Evolutionary conservation across 805 yeast genomes (phyloP), one percentile per base, ranked within the genome.

Genomic region (Candida qinlingensis): DNA sequence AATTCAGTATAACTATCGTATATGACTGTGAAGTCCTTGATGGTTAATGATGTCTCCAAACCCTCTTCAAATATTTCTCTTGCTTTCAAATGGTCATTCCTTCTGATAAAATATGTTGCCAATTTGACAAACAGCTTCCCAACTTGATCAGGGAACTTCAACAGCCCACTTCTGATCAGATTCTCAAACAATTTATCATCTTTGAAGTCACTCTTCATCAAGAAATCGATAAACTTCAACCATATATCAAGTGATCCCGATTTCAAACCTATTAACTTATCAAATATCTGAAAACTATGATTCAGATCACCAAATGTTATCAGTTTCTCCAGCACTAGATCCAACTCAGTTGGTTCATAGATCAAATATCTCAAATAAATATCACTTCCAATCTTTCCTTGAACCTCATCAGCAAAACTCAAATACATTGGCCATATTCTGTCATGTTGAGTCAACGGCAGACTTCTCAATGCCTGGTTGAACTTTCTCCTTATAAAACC

Each of bases 1-100:
- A 81, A 71, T 54, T 82, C 83, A 6, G 80, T 65, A 54, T 77
- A 80, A 4, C 79, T 67, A 59, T 87, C 90, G 61, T 79, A 88
- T 0, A 87, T 68, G 25, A 70, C 57, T 0, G 83, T 74, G 61
- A 88, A 87, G 51, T 85, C 91, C 36, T 69, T 69, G 5, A 85
- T 65, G 0, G 88, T 77, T 6, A 61, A 44, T 4, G 83, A 76
- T 2, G 65, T 57, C 1, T 58, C 42, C 11, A 87, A 53, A 1
- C 82, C 81, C 25, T 70, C 67, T 46, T 76, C 79, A 53, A 79
- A 79, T 7, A 71, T 59, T 19, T 65, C 67, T 27, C 75, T 59
- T 0, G 79, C 77, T 39, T 63, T 61, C 1, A 63, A 61, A 44
- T 68, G 63, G 3, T 70, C 64, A 11, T 69, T 63, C n/a, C 61